These are phyloP conservation scores for Kwoniella pini DNA, from an alignment of 768 basidiomycete genomes.

Conservation along the genomic window DNA sequence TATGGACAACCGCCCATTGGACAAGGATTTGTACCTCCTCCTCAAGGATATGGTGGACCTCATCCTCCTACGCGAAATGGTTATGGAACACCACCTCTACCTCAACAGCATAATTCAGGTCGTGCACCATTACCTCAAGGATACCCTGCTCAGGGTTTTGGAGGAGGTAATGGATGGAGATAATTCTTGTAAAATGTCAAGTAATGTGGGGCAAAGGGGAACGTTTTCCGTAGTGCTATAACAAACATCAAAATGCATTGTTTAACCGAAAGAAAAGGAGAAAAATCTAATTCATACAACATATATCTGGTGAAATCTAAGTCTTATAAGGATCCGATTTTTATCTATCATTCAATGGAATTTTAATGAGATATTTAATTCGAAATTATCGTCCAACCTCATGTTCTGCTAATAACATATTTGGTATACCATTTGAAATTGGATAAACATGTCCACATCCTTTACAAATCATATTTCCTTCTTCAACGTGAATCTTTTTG, in stretches of 20 bases:
- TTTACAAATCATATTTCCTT: conserved; percentile 89
- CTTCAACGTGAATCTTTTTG: conserved; percentile 87
- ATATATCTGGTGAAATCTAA: too few species aligned
- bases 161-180: conserved; percentile 17
- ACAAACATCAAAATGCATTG: too few species aligned
- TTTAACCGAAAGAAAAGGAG: too few species aligned
- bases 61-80: too few species aligned
- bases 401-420: conserved; percentile 94
- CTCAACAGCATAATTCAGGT: conserved; percentile 5
- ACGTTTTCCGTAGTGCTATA: too few species aligned
- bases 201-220: too few species aligned
- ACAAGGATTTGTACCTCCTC: background rate
- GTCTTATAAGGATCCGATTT: too few species aligned
- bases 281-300: too few species aligned
- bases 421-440: conserved; percentile 91
- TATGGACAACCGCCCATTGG: background rate
- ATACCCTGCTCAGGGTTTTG: conserved; percentile 9
- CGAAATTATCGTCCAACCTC: conserved; percentile 59
- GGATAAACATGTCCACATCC: conserved; percentile 87
- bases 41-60: conserved; percentile 24
- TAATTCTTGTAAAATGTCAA: conserved; percentile 45
- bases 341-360: too few species aligned
- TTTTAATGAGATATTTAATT: too few species aligned
- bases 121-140: conserved; percentile 9
- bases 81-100: conserved; percentile 1